phyloP scores from a whole-genome alignment of 2,329 filamentous ascomycete genomes.

The Colletotrichum sp. region DNA sequence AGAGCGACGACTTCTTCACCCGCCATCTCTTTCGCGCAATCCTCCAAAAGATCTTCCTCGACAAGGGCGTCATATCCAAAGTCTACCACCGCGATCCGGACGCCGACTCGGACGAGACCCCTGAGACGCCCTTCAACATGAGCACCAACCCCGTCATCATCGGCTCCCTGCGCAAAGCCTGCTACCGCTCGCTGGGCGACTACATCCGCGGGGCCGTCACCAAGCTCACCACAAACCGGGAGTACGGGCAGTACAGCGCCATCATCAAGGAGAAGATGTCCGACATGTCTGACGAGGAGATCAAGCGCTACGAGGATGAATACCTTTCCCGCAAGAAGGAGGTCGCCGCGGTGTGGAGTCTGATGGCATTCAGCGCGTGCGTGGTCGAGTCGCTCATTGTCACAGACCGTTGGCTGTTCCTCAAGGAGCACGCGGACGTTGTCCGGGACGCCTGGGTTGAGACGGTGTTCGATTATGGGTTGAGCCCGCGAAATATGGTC shows the following conservation, averaged over 20 bases:
- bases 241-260: constrained; percentile 63
- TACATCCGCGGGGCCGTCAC: constrained; percentile 83
- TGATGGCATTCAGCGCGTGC: constrained; percentile 95
- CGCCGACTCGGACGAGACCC: constrained; percentile 27
- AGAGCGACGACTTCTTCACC: constrained; percentile 88
- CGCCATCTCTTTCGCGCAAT: constrained; percentile 92
- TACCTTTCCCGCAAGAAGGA: constrained; percentile 77
- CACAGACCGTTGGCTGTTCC: constrained; percentile 85
- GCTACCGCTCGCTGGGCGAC: constrained; percentile 74
- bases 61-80: constrained; percentile 76
- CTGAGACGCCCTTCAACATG: constrained; percentile 50
- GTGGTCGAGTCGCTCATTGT: constrained; percentile 92
- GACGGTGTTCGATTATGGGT: constrained; percentile 84
- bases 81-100: constrained; percentile 45
- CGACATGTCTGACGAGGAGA: constrained; percentile 74
- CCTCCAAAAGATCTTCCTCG: constrained; percentile 90
- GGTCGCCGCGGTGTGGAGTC: constrained; percentile 84
- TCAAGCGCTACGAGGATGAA: constrained; percentile 69
- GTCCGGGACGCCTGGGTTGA: constrained; percentile 87
- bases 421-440: constrained; percentile 76
- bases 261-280: constrained; percentile 71
- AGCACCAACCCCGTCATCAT: constrained; percentile 84
- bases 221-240: constrained; percentile 68
- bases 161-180: constrained; percentile 80
- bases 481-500: constrained; percentile 89